Evolutionary conservation across 1,284 basidiomycete genomes (phyloP).

Genomic region (Takashimella tepidaria): DNA sequence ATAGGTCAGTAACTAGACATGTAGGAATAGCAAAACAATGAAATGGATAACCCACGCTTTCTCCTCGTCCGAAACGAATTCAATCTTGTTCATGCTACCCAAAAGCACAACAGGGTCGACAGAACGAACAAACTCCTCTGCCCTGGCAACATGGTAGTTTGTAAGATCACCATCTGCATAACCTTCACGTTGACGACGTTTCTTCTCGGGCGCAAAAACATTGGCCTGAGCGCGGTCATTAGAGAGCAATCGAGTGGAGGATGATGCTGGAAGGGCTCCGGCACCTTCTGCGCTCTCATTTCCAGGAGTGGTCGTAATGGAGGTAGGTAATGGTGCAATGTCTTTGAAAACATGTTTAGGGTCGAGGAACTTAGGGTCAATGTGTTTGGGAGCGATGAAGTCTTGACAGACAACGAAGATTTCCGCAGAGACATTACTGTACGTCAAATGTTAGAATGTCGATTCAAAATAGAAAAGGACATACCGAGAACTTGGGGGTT

Average conservation of each 20-base stretch:
- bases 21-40: neutral
- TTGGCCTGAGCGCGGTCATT: slow-evolving; percentile 60
- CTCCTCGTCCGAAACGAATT: slow-evolving; percentile 78
- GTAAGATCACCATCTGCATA: slow-evolving; percentile 95
- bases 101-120: slow-evolving; percentile 73
- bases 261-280: slow-evolving; percentile 25
- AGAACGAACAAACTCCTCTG: slow-evolving; percentile 66
- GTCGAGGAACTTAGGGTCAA: slow-evolving; percentile 98
- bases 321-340: slow-evolving; percentile 50
- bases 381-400: slow-evolving; percentile 89
- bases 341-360: slow-evolving; percentile 98
- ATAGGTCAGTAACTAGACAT: neutral
- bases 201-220: slow-evolving; percentile 97
- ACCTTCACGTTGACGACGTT: slow-evolving; percentile 84
- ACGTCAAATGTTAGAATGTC: neutral
- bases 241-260: slow-evolving; percentile 19
- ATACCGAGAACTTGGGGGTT: slow-evolving; percentile 92
- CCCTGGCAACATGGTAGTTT: slow-evolving; percentile 71
- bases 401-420: slow-evolving; percentile 98
- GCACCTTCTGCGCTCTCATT: slow-evolving; percentile 13
- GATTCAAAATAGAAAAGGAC: slow-evolving; percentile 20
- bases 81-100: slow-evolving; percentile 77
- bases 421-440: slow-evolving; percentile 96
- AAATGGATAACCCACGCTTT: slow-evolving; percentile 66
- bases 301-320: slow-evolving; percentile 32